Percentiles rank a stretch among this genome's conserved stretches.
These are phyloP conservation scores for Paramecium primaurelia DNA, from an alignment of 73 alveolate species.

Conservation along the genomic window DNA sequence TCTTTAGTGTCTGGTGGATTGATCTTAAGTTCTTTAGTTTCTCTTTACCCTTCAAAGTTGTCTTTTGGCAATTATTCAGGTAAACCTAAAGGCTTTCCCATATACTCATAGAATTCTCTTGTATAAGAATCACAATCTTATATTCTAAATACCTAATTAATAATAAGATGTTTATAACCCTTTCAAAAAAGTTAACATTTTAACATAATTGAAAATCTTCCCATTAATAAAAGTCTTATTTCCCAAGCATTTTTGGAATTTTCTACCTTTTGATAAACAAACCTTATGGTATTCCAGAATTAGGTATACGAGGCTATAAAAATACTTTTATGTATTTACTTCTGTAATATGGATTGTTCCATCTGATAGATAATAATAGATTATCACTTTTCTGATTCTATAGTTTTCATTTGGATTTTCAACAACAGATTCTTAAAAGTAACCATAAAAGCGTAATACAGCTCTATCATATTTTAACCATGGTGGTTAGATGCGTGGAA, in stretches of 20 bases:
- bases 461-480: conserved; percentile 87
- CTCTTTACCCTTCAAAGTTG: conserved; percentile 74
- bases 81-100: conserved; percentile 78
- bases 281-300: too few species aligned
- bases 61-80: conserved; percentile 87
- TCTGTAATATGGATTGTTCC: conserved; percentile 93
- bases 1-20: conserved; percentile 91
- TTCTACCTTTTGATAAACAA: too few species aligned
- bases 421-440: conserved; percentile 92
- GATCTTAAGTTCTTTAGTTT: conserved; percentile 82
- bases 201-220: too few species aligned
- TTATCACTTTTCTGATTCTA: conserved; percentile 82
- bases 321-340: not conserved
- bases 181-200: too few species aligned
- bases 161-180: too few species aligned
- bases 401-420: conserved; percentile 87
- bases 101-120: conserved; percentile 78
- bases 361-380: conserved; percentile 91
- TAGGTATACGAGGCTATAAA: not conserved
- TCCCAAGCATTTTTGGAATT: too few species aligned
- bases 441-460: conserved; percentile 87
- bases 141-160: conserved; percentile 72
- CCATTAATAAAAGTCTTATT: too few species aligned
- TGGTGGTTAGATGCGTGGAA: conserved; percentile 80
- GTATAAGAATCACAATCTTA: conserved; percentile 93